These are phyloP conservation scores for Blastocystis sp. DNA, from an alignment of 352 stramenopile genomes.

Conservation along the genomic window DNA sequence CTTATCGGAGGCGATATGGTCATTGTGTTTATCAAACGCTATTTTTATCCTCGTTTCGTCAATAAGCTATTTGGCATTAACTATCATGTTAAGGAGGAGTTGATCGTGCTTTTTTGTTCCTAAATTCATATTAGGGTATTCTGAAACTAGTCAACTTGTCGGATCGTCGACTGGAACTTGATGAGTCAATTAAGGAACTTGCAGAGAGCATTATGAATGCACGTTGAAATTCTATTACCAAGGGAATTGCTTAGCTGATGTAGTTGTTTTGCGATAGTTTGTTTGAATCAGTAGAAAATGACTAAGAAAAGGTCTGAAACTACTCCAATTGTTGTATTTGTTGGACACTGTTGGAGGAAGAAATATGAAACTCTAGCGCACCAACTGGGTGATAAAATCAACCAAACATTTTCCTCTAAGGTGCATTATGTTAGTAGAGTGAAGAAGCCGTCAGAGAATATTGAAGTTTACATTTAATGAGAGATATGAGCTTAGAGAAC, in stretches of 20 bases:
- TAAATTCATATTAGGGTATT: too few species aligned
- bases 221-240: too few species aligned
- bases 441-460: not conserved
- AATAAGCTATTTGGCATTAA: too few species aligned
- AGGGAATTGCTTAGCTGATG: too few species aligned
- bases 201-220: too few species aligned
- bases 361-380: not conserved
- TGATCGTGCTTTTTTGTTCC: too few species aligned
- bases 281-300: not conserved
- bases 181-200: too few species aligned
- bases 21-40: not conserved
- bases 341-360: not conserved
- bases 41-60: not conserved
- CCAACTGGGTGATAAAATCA: not conserved
- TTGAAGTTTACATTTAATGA: not conserved
- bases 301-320: not conserved
- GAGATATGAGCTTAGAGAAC: not conserved
- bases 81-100: too few species aligned
- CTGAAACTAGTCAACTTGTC: not conserved
- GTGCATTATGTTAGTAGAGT: not conserved
- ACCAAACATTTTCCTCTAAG: conserved; percentile 9
- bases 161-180: not conserved
- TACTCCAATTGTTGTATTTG: not conserved
- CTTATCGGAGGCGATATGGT: not conserved
- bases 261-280: not conserved